phyloP scores from a whole-genome alignment of 2,329 filamentous ascomycete genomes.

The Fusarium lateritium region DNA sequence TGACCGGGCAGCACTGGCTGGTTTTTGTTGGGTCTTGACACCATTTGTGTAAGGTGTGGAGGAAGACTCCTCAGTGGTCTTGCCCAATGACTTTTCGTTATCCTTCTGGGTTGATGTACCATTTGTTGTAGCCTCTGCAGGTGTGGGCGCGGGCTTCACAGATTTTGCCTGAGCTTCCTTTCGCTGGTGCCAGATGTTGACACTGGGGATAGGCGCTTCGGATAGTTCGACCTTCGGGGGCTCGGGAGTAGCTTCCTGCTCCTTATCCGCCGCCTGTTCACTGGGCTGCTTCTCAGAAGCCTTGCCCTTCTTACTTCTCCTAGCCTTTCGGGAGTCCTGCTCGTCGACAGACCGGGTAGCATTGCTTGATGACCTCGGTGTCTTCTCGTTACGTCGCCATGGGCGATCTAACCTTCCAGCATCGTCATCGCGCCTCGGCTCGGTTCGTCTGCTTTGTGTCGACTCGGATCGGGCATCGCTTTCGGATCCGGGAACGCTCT shows the following conservation, averaged over 20 bases:
- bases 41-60: slow-evolving; percentile 53
- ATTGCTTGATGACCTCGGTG: slow-evolving; percentile 73
- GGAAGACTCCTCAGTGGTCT: slow-evolving; percentile 43
- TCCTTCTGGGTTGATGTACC: slow-evolving; percentile 49
- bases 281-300: slow-evolving; percentile 58
- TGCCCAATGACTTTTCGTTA: slow-evolving; percentile 61
- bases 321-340: slow-evolving; percentile 59
- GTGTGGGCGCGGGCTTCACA: slow-evolving; percentile 54
- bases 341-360: slow-evolving; percentile 78
- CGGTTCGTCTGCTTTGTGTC: slow-evolving; percentile 52
- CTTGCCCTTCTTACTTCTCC: slow-evolving; percentile 75
- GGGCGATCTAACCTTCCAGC: slow-evolving; percentile 57
- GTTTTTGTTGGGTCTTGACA: slow-evolving; percentile 60
- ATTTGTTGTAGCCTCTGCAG: slow-evolving; percentile 58
- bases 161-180: slow-evolving; percentile 74
- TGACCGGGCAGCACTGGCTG: slow-evolving; percentile 57
- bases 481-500: slow-evolving; percentile 56
- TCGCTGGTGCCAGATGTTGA: slow-evolving; percentile 91
- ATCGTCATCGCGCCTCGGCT: slow-evolving; percentile 58
- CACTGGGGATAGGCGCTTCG: slow-evolving; percentile 84
- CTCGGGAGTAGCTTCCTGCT: slow-evolving; percentile 60
- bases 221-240: slow-evolving; percentile 76
- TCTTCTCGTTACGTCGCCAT: slow-evolving; percentile 60
- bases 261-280: slow-evolving; percentile 71
- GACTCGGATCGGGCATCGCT: slow-evolving; percentile 56